Evolutionary conservation across 371 early-diverging fungal species (phyloP).

Genomic region (Rhizopus stolonifer): DNA sequence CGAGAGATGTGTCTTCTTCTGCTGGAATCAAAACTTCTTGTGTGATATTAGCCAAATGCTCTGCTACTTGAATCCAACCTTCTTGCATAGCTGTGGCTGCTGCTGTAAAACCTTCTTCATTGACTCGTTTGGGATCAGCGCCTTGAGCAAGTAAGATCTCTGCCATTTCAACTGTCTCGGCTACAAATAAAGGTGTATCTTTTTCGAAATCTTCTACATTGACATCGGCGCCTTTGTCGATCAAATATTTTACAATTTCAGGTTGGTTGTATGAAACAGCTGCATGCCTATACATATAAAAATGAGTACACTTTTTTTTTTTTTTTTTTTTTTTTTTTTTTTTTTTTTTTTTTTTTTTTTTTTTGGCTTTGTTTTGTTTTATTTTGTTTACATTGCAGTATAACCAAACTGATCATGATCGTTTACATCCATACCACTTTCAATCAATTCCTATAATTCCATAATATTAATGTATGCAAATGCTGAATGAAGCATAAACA

Average conservation of each 20-base stretch:
- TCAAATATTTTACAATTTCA: slow-evolving; percentile 55
- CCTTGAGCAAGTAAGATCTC: slow-evolving; percentile 68
- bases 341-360: too few species aligned
- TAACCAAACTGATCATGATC: slow-evolving; percentile 73
- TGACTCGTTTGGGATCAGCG: slow-evolving; percentile 64
- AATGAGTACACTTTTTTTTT: too few species aligned
- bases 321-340: too few species aligned
- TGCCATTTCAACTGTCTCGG: slow-evolving; percentile 76
- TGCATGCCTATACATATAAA: slow-evolving; percentile 49
- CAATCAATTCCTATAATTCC: slow-evolving; percentile 36
- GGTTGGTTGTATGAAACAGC: slow-evolving; percentile 67
- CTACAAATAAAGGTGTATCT: slow-evolving; percentile 86
- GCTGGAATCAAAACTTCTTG: slow-evolving; percentile 26
- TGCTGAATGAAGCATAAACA: not conserved
- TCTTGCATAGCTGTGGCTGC: slow-evolving; percentile 38
- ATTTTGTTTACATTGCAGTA: slow-evolving; percentile 70
- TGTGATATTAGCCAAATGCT: slow-evolving; percentile 33
- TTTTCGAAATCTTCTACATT: slow-evolving; percentile 77
- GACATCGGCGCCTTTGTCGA: slow-evolving; percentile 58
- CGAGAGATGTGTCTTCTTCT: slow-evolving; percentile 8
- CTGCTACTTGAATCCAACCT: slow-evolving; percentile 45
- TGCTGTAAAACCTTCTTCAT: slow-evolving; percentile 62
- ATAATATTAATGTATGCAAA: too few species aligned
- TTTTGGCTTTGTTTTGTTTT: too few species aligned
- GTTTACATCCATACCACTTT: slow-evolving; percentile 51